A percentile compares a stretch with the other conserved stretches of the same genome.
phyloP scores from a whole-genome alignment of 306 rosid species.

The Bauhinia variegata region DNA sequence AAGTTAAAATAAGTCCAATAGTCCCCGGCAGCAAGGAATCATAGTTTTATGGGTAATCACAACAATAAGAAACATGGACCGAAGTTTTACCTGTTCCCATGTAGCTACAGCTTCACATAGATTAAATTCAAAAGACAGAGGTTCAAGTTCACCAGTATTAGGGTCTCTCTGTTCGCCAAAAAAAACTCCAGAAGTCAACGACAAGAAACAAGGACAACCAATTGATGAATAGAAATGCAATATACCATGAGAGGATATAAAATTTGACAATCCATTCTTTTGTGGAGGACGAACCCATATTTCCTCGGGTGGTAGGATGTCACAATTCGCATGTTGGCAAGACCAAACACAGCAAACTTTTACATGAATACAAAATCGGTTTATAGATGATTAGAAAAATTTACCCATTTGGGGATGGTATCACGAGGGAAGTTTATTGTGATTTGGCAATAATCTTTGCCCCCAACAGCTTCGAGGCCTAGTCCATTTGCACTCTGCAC shows the following conservation, averaged over 20 bases:
- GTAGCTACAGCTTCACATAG: slow-evolving; percentile 95
- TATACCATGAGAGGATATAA: not conserved
- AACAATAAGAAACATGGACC: slow-evolving; percentile 10
- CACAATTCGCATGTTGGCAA: slow-evolving; percentile 25
- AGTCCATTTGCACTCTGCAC: slow-evolving; percentile 88
- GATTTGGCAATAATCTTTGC: slow-evolving; percentile 69
- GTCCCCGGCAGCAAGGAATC: slow-evolving; percentile 9
- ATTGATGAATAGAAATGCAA: not conserved
- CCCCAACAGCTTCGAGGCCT: slow-evolving; percentile 65
- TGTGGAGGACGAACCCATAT: slow-evolving; percentile 18
- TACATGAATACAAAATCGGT: slow-evolving; percentile 16
- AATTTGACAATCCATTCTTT: slow-evolving; percentile 17
- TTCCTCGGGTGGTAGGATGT: not conserved
- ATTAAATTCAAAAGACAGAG: slow-evolving; percentile 77
- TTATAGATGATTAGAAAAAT: slow-evolving; percentile 25
- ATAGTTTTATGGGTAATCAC: slow-evolving; percentile 17
- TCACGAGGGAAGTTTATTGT: slow-evolving; percentile 70
- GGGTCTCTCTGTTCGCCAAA: slow-evolving; percentile 75
- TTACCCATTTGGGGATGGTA: slow-evolving; percentile 95
- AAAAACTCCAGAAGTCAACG: slow-evolving; percentile 34
- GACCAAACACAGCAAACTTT: slow-evolving; percentile 13
- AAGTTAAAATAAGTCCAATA: slow-evolving; percentile 20
- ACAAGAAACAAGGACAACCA: not conserved
- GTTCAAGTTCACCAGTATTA: slow-evolving; percentile 90
- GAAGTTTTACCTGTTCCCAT: slow-evolving; percentile 83